Base-by-base conservation (phyloP, 192 early-diverging fungal species). In the Podila minutissima region DNA sequence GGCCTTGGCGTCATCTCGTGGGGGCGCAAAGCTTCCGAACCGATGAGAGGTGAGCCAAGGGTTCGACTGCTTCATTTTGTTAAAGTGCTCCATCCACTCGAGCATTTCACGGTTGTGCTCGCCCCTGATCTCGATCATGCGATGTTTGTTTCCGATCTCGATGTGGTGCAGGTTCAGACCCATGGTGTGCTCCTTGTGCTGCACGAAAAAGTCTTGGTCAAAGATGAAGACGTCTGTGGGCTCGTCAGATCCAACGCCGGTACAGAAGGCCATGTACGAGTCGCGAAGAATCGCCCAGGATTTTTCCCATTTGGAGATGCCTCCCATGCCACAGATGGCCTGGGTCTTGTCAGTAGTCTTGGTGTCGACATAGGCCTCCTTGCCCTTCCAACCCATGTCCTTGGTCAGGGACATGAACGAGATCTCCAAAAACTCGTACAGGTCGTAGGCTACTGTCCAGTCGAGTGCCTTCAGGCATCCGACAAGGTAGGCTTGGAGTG, bases 311-410 rank as follows among this genome's bases (percentile, higher is more conserved):
- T 66, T 62, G 20, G 70, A 63, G 33, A 67, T n/a, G 20, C 50
- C 67, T 10, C 53, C 58, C 26, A 74, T 62, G 10, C 81, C 74
- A 55, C 82, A 85, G 31, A 87, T 85, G 29, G 83, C 73, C 9
- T 82, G 86, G 6, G 66, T 77, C 11, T 83, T 85, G 67, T 88
- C 87, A 55, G 90, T 89, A 29, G 90, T 83, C 31, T 89, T 90
- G 28, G 89, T 88, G 55, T 92, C 91, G 63, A 94, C 72, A 62
- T 91, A 91, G 15, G 90, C 92, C 69, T 95, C 94, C 63, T 95
- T 95, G 51, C 94, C 94, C 70, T 95, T 95, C 94, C 94, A 95
- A 0, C 94, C 94, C 83, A 93, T 92, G 57, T 93, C 91, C 67
- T 89, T 92, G 51, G 89, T 88, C 58, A 95, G 87, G 19, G 90